A percentile compares a stretch with the other conserved stretches of the same genome.
Evolutionary conservation across 108 stramenopile species (phyloP).

Genomic region (Asterionellopsis glacialis): DNA sequence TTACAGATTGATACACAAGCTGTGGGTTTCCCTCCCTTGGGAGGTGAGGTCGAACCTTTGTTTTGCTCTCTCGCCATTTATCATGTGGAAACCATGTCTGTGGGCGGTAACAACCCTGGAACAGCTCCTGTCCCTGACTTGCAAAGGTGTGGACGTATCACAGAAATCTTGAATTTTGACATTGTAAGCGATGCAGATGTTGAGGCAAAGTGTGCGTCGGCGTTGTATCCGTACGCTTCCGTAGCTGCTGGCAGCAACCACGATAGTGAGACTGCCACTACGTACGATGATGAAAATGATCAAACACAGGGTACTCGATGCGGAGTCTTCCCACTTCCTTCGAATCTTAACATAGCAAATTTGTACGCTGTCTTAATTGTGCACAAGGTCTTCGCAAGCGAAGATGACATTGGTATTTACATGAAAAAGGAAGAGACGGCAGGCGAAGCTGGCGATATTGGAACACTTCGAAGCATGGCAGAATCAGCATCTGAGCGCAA

Average conservation of each 20-base stretch:
- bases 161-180: constrained; percentile 78
- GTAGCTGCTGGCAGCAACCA: constrained; percentile 9
- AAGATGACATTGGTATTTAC: constrained; percentile 51
- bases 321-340: constrained; percentile 81
- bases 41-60: constrained; percentile 82
- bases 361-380: constrained; percentile 79
- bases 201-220: constrained; percentile 42
- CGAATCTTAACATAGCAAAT: constrained; percentile 66
- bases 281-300: constrained; percentile 5
- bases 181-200: constrained; percentile 66
- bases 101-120: constrained; percentile 16
- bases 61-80: constrained; percentile 83
- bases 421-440: constrained; percentile 30
- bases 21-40: constrained; percentile 78
- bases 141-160: constrained; percentile 69
- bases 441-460: constrained; percentile 34
- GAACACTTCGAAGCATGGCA: constrained; percentile 58
- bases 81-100: constrained; percentile 67
- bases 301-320: constrained; percentile 57
- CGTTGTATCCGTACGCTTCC: constrained; percentile 63
- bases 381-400: constrained; percentile 69
- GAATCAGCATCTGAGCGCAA: constrained; percentile 46
- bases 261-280: constrained; percentile 1
- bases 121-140: constrained; percentile 49
- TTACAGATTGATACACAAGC: constrained; percentile 85